These are phyloP conservation scores for Nigrograna mackinnonii DNA, from an alignment of 2,329 filamentous ascomycete genomes.

Conservation along the genomic window DNA sequence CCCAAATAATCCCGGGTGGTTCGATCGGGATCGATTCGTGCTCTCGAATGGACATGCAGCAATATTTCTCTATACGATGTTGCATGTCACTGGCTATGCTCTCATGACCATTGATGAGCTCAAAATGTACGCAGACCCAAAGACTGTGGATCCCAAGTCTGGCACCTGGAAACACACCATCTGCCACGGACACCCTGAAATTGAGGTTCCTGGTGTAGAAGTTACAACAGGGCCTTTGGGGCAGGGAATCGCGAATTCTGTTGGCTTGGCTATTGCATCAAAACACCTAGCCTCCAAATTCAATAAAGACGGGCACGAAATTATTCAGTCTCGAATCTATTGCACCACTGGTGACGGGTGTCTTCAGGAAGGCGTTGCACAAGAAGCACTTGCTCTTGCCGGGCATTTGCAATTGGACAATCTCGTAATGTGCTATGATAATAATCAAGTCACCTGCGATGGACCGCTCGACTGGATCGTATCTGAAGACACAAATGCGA, in stretches of 20 bases:
- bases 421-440: slow-evolving; percentile 24
- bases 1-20: slow-evolving; percentile 55
- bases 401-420: slow-evolving; percentile 59
- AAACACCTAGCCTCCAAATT: slow-evolving; percentile 58
- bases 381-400: slow-evolving; percentile 59
- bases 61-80: neutral
- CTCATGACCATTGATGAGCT: slow-evolving; percentile 60
- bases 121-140: slow-evolving; percentile 30
- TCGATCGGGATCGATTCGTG: slow-evolving; percentile 64
- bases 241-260: slow-evolving; percentile 61
- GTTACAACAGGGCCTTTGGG: slow-evolving; percentile 63
- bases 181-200: slow-evolving; percentile 60
- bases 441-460: slow-evolving; percentile 1
- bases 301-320: slow-evolving; percentile 51
- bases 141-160: neutral
- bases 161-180: slow-evolving; percentile 44
- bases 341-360: slow-evolving; percentile 61
- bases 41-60: slow-evolving; percentile 53
- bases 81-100: slow-evolving; percentile 58
- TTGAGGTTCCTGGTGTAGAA: slow-evolving; percentile 60
- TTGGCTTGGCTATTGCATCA: slow-evolving; percentile 56
- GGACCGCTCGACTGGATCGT: neutral
- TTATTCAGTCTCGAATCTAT: slow-evolving; percentile 54
- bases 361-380: slow-evolving; percentile 58
- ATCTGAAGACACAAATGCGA: neutral